A percentile compares a stretch with the other conserved stretches of the same genome.
These are phyloP conservation scores for Radiomyces spectabilis DNA, from an alignment of 192 early-diverging fungal species.

Conservation along the genomic window DNA sequence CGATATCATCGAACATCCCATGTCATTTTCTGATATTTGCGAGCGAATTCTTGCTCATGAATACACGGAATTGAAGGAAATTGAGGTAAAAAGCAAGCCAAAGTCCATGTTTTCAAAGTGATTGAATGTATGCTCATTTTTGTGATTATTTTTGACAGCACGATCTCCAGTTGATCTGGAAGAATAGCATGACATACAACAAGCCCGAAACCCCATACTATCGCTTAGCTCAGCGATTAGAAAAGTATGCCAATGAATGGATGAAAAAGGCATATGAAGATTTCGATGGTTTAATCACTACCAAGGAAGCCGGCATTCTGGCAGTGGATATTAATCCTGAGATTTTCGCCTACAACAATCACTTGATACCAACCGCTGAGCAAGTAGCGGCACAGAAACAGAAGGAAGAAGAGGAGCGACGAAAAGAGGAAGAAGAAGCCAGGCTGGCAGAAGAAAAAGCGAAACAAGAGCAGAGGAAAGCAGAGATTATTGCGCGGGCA, in stretches of 20 bases:
- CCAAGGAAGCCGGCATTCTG: conserved; percentile 31
- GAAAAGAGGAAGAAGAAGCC: too few relatives aligned
- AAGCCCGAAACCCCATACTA: conserved; percentile 63
- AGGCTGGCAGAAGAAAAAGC: too few relatives aligned
- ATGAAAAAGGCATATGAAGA: conserved; percentile 35
- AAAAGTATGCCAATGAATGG: conserved; percentile 27
- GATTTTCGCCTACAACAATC: conserved; percentile 39
- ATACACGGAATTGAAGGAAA: conserved; percentile 52
- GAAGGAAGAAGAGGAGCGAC: conserved; percentile 8
- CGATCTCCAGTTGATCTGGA: conserved; percentile 64
- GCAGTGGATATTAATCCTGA: conserved; percentile 36
- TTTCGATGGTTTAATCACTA: conserved; percentile 30
- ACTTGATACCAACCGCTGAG: neutral
- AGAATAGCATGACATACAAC: conserved; percentile 75
- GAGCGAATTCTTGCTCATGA: conserved; percentile 43
- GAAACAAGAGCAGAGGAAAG: too few relatives aligned
- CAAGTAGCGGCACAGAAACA: conserved; percentile 2
- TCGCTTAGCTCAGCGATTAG: conserved; percentile 50
- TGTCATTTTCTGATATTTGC: conserved; percentile 68
- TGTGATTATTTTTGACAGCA: conserved; percentile 30
- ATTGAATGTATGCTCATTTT: neutral
- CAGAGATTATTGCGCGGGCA: too few relatives aligned
- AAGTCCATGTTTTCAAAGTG: neutral
- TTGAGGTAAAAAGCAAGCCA: conserved; percentile 37
- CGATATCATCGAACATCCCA: conserved; percentile 60